phyloP scores from a whole-genome alignment of 2,329 filamentous ascomycete species.

The Fonsecaea multimorphosa region DNA sequence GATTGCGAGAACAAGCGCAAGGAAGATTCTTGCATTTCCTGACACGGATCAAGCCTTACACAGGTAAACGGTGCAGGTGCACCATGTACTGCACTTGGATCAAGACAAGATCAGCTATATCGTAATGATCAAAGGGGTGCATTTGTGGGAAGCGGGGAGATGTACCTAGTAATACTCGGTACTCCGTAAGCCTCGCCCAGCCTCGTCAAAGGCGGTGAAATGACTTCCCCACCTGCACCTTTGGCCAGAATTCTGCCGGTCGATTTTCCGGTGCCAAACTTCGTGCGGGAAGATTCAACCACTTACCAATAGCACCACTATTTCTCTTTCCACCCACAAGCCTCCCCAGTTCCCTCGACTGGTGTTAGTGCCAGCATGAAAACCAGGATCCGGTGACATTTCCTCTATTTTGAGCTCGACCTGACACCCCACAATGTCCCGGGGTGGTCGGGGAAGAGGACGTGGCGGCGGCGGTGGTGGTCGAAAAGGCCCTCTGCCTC shows the following conservation, averaged over 20 bases:
- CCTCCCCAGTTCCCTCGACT: background rate
- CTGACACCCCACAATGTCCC: constrained; percentile 39
- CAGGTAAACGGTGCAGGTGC: background rate
- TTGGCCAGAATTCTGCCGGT: constrained; percentile 26
- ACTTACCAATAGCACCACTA: background rate
- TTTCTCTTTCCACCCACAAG: background rate
- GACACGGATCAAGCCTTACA: background rate
- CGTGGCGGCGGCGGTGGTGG: constrained; percentile 31
- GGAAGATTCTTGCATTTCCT: no score
- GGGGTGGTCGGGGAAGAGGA: constrained; percentile 42
- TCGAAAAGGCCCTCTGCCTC: constrained; percentile 19
- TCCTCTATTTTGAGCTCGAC: background rate
- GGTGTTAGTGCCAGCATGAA: constrained; percentile 7
- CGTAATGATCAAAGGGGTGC: background rate
- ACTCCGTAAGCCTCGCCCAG: constrained; percentile 10
- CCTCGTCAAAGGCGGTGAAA: constrained; percentile 28
- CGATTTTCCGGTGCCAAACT: constrained; percentile 26
- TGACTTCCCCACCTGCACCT: constrained; percentile 7
- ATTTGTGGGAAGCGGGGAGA: no score
- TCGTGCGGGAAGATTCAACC: background rate
- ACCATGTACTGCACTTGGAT: background rate
- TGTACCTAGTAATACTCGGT: no score
- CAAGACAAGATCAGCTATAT: background rate
- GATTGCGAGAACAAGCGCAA: no score
- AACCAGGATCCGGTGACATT: constrained; percentile 14